phyloP scores from a whole-genome alignment of 129 eudicot genomes.

The Artemisia argyi region DNA sequence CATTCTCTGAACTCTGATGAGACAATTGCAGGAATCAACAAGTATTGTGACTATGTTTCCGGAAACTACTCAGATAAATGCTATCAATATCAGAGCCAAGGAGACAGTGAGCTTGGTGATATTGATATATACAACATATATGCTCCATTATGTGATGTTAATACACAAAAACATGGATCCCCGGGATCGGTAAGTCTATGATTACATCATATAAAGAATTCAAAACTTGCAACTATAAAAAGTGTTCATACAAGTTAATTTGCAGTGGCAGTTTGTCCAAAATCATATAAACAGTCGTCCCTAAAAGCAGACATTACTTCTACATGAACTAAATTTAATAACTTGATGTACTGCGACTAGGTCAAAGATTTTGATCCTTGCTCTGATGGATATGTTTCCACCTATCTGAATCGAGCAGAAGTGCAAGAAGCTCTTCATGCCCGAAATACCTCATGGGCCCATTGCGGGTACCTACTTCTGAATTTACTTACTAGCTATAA shows the following conservation, averaged over 20 bases:
- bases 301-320: conserved; percentile 1
- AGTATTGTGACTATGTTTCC: conserved; percentile 31
- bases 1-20: conserved; percentile 50
- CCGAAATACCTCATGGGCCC: conserved; percentile 35
- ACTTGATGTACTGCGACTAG: conserved; percentile 20
- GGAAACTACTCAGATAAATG: conserved; percentile 29
- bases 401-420: conserved; percentile 43
- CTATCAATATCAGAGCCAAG: conserved; percentile 6
- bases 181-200: conserved; percentile 43
- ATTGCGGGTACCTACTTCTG: conserved; percentile 39
- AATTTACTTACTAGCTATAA: not conserved
- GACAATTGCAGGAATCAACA: conserved; percentile 34
- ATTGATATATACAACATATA: conserved; percentile 49
- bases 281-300: not conserved
- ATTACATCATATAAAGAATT: conserved; percentile 5
- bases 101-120: conserved; percentile 16
- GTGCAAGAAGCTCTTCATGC: conserved; percentile 59
- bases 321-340: not conserved
- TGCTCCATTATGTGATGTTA: conserved; percentile 40
- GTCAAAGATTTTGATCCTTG: conserved; percentile 51
- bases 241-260: not conserved
- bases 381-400: conserved; percentile 32
- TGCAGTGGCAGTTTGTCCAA: not conserved
- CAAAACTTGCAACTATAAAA: not conserved
- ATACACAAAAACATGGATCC: conserved; percentile 25